These are phyloP conservation scores for Elongisporangium undulatum DNA, from an alignment of 352 stramenopile species.

Conservation along the genomic window DNA sequence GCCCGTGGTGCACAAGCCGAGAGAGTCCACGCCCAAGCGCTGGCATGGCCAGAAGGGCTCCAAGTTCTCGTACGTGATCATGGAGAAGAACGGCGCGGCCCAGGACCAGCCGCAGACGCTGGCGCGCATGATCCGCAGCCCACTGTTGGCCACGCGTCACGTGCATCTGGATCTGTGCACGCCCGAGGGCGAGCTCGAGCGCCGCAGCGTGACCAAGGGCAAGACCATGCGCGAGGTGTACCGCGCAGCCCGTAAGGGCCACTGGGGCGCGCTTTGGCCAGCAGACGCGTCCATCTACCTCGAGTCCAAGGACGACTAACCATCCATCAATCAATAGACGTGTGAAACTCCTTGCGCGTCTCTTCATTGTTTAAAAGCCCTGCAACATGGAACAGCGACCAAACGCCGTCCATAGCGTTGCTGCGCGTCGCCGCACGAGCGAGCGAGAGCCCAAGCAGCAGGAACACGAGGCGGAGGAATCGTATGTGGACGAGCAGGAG, in stretches of 20 bases:
- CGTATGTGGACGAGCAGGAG: not conserved
- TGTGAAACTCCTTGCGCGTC: slow-evolving; percentile 1
- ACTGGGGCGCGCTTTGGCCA: slow-evolving; percentile 78
- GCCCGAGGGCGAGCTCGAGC: slow-evolving; percentile 72
- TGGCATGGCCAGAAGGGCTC: slow-evolving; percentile 82
- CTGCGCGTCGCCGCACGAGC: not conserved
- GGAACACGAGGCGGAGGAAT: not conserved
- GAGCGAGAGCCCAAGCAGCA: not conserved
- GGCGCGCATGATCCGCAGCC: slow-evolving; percentile 62
- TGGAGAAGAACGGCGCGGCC: slow-evolving; percentile 57
- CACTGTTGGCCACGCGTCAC: slow-evolving; percentile 69
- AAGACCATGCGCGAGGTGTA: slow-evolving; percentile 78
- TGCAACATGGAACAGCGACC: not conserved
- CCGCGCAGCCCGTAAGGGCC: slow-evolving; percentile 72
- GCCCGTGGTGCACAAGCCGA: slow-evolving; percentile 64
- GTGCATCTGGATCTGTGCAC: slow-evolving; percentile 83
- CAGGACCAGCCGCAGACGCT: slow-evolving; percentile 23
- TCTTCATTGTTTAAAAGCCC: not conserved
- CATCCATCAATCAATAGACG: not conserved
- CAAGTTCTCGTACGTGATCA: slow-evolving; percentile 85
- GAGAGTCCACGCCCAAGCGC: slow-evolving; percentile 69
- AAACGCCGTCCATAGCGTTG: not conserved
- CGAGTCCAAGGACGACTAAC: slow-evolving; percentile 25
- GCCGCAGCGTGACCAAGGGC: slow-evolving; percentile 68
- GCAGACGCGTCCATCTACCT: slow-evolving; percentile 61